A percentile compares a stretch with the other conserved stretches of the same genome.
phyloP scores from a whole-genome alignment of 1,284 basidiomycete genomes.

The Moesziomyces aphidis region DNA sequence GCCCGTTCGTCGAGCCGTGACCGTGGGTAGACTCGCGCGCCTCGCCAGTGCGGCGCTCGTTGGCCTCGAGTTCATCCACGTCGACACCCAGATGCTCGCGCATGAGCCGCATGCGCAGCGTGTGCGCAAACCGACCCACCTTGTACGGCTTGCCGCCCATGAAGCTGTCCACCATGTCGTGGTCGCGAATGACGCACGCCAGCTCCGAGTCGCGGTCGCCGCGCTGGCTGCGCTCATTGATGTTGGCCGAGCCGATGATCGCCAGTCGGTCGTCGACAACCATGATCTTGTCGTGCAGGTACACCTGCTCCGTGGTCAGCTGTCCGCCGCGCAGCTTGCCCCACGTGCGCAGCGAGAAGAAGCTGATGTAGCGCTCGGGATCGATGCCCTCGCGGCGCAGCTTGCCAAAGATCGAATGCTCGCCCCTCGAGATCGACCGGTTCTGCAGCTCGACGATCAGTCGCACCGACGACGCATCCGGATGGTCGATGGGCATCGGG shows the following conservation, averaged over 20 bases:
- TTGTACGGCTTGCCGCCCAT: slow-evolving; percentile 96
- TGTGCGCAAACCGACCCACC: slow-evolving; percentile 96
- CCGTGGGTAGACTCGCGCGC: slow-evolving; percentile 1
- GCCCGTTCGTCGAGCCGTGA: slow-evolving; percentile 5
- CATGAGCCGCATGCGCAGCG: slow-evolving; percentile 92
- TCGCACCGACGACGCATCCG: slow-evolving; percentile 87
- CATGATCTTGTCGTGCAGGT: slow-evolving; percentile 74
- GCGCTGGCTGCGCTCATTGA: slow-evolving; percentile 95
- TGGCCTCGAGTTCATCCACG: slow-evolving; percentile 82
- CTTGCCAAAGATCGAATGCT: slow-evolving; percentile 89
- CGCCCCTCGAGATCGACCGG: slow-evolving; percentile 88
- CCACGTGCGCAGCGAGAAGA: slow-evolving; percentile 95
- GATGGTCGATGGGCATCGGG: slow-evolving; percentile 90
- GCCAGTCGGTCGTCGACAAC: slow-evolving; percentile 95
- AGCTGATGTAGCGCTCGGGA: slow-evolving; percentile 90
- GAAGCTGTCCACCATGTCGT: slow-evolving; percentile 88
- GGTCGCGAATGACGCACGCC: slow-evolving; percentile 91
- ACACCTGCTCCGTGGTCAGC: slow-evolving; percentile 84
- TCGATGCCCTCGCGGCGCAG: slow-evolving; percentile 84
- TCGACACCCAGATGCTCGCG: slow-evolving; percentile 95
- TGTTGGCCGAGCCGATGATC: slow-evolving; percentile 99
- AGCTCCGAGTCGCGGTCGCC: slow-evolving; percentile 97
- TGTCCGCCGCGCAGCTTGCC: slow-evolving; percentile 86
- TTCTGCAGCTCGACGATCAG: slow-evolving; percentile 70
- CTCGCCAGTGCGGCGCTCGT: slow-evolving; percentile 30